A percentile compares a stretch with the other conserved stretches of the same genome.
phyloP scores from a whole-genome alignment of 306 rosid species.

The Quercus suber region DNA sequence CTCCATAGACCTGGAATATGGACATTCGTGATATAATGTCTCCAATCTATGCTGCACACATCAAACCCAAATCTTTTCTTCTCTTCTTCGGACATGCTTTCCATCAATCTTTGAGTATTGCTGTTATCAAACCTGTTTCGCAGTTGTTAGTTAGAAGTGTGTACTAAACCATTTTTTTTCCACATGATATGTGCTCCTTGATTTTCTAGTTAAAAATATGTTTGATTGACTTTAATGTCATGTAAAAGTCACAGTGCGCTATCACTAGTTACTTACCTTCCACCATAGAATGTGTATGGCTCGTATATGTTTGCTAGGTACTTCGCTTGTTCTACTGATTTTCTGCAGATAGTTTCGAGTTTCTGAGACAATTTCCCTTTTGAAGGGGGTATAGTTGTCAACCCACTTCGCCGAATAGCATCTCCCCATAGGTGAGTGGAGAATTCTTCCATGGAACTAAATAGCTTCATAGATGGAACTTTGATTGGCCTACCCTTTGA shows the following conservation, averaged over 20 bases:
- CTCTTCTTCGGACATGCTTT: slow-evolving; percentile 80
- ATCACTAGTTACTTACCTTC: slow-evolving; percentile 57
- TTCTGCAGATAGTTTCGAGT: slow-evolving; percentile 65
- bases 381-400: slow-evolving; percentile 45
- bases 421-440: slow-evolving; percentile 78
- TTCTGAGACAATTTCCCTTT: slow-evolving; percentile 55
- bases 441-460: slow-evolving; percentile 79
- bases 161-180: too few species aligned
- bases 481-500: slow-evolving; percentile 71
- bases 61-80: slow-evolving; percentile 75
- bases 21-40: slow-evolving; percentile 72
- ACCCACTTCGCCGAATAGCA: slow-evolving; percentile 53
- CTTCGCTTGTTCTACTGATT: slow-evolving; percentile 88
- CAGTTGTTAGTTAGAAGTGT: background rate
- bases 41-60: slow-evolving; percentile 78
- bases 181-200: too few species aligned
- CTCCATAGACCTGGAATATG: slow-evolving; percentile 86
- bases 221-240: background rate
- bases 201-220: background rate
- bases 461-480: slow-evolving; percentile 78
- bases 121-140: slow-evolving; percentile 83
- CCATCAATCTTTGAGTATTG: slow-evolving; percentile 68
- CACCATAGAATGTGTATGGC: slow-evolving; percentile 90
- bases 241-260: background rate
- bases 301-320: slow-evolving; percentile 81